Conservation (phyloP, 352 stramenopile genomes). For the Phytophthora ohioensis region DNA sequence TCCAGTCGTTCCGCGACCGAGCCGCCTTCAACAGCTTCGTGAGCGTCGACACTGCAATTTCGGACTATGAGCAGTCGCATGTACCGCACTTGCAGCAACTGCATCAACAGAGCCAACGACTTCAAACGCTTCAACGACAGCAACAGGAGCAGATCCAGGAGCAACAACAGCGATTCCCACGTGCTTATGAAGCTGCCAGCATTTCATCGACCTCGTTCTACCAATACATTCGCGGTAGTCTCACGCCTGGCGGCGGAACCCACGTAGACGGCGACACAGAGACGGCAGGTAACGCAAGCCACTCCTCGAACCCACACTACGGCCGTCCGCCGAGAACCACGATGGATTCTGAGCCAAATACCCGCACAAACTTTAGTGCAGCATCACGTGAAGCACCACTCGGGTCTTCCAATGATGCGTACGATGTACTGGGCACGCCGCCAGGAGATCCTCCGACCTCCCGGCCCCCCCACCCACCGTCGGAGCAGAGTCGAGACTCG, state of each 20-base stretch:
- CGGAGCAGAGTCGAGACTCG: constrained; percentile 26
- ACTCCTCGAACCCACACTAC: constrained; percentile 14
- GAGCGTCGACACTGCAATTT: constrained; percentile 33
- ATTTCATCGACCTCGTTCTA: constrained; percentile 34
- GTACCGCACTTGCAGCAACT: constrained; percentile 31
- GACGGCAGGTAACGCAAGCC: constrained; percentile 4
- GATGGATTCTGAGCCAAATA: constrained; percentile 36
- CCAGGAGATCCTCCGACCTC: constrained; percentile 54
- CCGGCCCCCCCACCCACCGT: constrained; percentile 32
- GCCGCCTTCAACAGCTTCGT: constrained; percentile 41
- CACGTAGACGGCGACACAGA: not conserved
- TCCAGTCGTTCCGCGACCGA: constrained; percentile 23
- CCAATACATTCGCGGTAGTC: constrained; percentile 30
- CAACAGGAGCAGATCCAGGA: constrained; percentile 36
- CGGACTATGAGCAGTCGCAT: constrained; percentile 26
- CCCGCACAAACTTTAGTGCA: constrained; percentile 58
- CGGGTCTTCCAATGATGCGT: constrained; percentile 49
- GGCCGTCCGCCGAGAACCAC: constrained; percentile 17
- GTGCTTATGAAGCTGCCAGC: constrained; percentile 32
- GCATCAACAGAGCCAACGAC: constrained; percentile 30
- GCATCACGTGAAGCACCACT: constrained; percentile 18
- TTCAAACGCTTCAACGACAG: constrained; percentile 35
- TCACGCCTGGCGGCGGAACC: not conserved
- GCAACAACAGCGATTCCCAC: constrained; percentile 31
- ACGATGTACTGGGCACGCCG: constrained; percentile 62